Conservation (phyloP, 2,329 filamentous ascomycete species). For the Penicillium carneum region DNA sequence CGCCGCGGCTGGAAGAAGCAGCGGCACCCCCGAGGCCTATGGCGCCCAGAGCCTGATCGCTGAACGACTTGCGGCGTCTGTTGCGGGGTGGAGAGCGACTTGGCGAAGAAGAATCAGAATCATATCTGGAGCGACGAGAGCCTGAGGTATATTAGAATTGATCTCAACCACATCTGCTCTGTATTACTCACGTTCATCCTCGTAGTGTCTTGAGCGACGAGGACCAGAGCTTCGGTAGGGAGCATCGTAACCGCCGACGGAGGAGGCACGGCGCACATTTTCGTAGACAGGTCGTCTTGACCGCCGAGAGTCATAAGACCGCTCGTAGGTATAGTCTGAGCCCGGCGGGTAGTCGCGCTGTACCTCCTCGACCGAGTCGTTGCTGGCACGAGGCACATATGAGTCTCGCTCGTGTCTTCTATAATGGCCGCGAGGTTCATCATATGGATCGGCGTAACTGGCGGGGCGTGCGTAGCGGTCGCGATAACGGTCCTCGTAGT, state of each 20-base stretch:
- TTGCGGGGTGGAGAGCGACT: constrained; percentile 51
- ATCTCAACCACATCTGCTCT: not conserved
- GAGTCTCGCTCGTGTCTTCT: constrained; percentile 30
- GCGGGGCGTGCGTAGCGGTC: constrained; percentile 41
- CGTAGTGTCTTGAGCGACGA: constrained; percentile 57
- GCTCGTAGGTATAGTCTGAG: constrained; percentile 52
- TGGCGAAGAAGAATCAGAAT: constrained; percentile 47
- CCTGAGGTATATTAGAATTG: constrained; percentile 26
- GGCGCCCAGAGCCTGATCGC: constrained; percentile 60
- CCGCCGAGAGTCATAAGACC: constrained; percentile 29
- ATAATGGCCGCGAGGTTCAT: constrained; percentile 30
- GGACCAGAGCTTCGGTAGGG: constrained; percentile 46
- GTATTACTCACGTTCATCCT: constrained; percentile 49
- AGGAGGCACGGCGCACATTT: constrained; percentile 48
- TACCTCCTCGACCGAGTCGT: constrained; percentile 79
- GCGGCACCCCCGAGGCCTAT: constrained; percentile 65
- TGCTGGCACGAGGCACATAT: constrained; percentile 68
- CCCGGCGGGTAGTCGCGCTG: constrained; percentile 83
- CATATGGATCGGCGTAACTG: constrained; percentile 42
- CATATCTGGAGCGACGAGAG: constrained; percentile 43
- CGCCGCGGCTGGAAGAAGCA: constrained; percentile 52
- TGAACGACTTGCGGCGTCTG: constrained; percentile 56
- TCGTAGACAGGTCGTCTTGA: constrained; percentile 42
- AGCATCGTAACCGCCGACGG: constrained; percentile 45
- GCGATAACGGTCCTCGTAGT: constrained; percentile 45